Conservation (phyloP, 192 early-diverging fungal genomes). For the Allomyces javanicus region DNA sequence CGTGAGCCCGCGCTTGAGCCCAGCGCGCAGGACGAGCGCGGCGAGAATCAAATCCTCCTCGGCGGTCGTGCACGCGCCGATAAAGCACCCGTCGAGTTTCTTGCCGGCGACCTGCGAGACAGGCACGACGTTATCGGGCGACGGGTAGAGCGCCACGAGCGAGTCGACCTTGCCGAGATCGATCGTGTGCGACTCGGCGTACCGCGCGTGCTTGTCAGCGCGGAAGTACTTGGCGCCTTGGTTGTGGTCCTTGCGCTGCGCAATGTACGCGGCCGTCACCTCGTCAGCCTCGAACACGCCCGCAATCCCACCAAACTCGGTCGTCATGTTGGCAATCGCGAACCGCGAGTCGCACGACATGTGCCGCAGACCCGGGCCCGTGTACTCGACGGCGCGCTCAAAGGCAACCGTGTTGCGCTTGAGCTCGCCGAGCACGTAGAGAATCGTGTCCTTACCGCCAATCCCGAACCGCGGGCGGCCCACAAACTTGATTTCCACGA, state of each 20-base stretch:
- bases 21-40: constrained; percentile 50
- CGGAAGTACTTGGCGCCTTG: constrained; percentile 49
- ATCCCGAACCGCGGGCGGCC: constrained; percentile 55
- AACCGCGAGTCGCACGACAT: constrained; percentile 66
- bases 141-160: constrained; percentile 46
- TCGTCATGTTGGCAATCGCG: constrained; percentile 64
- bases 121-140: constrained; percentile 53
- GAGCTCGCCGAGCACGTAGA: constrained; percentile 56
- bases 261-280: constrained; percentile 49
- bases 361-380: constrained; percentile 51
- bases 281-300: constrained; percentile 60
- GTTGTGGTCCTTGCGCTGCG: constrained; percentile 53
- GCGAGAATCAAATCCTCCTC: constrained; percentile 66
- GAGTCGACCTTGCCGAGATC: constrained; percentile 50
- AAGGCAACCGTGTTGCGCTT: constrained; percentile 69
- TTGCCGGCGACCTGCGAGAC: constrained; percentile 33
- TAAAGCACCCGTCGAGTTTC: constrained; percentile 60
- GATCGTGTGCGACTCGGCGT: constrained; percentile 58
- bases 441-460: constrained; percentile 62
- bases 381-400: constrained; percentile 60
- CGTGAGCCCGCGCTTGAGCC: constrained; percentile 44
- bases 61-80: constrained; percentile 64
- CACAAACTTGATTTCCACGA: constrained; percentile 53
- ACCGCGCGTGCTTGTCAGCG: constrained; percentile 50
- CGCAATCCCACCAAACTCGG: constrained; percentile 70